Conservation (phyloP, 495 filamentous ascomycete genomes). For the Chaetomium fimeti region DNA sequence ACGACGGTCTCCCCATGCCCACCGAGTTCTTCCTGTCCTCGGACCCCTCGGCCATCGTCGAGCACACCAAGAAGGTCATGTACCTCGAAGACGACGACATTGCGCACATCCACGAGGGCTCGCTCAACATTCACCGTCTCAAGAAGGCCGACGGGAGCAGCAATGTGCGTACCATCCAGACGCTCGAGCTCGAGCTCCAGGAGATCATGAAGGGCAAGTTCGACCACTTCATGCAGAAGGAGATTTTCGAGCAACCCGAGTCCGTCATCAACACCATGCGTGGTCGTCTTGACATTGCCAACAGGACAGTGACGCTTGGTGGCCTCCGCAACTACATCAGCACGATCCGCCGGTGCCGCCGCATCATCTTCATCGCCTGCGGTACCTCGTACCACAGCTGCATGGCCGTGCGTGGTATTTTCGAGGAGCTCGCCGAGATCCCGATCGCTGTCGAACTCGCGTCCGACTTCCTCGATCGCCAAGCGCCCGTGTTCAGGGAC, state of each 20-base stretch:
- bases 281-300: conserved; percentile 88
- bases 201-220: conserved; percentile 99
- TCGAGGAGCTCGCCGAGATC: conserved; percentile 97
- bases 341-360: conserved; percentile 91
- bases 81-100: conserved; percentile 99
- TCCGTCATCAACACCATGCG: conserved; percentile 99
- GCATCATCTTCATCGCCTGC: conserved; percentile 97
- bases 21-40: conserved; percentile 98
- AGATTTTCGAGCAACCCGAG: conserved; percentile 99
- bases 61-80: conserved; percentile 99
- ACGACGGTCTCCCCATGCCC: conserved; percentile 96
- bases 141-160: conserved; percentile 95
- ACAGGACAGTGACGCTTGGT: conserved; percentile 93
- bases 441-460: conserved; percentile 95
- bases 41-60: conserved; percentile 95
- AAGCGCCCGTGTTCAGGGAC: conserved; percentile 98
- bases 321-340: conserved; percentile 92
- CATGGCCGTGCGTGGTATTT: conserved; percentile 97
- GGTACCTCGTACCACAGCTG: conserved; percentile 98
- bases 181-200: conserved; percentile 95
- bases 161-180: conserved; percentile 96
- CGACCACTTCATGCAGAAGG: conserved; percentile 99
- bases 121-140: conserved; percentile 96
- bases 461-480: conserved; percentile 95
- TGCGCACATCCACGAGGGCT: conserved; percentile 97